Percentiles rank a stretch among this genome's conserved stretches.
Evolutionary conservation across 768 basidiomycete genomes (phyloP).

Genomic region (Hypholoma fasciculare): DNA sequence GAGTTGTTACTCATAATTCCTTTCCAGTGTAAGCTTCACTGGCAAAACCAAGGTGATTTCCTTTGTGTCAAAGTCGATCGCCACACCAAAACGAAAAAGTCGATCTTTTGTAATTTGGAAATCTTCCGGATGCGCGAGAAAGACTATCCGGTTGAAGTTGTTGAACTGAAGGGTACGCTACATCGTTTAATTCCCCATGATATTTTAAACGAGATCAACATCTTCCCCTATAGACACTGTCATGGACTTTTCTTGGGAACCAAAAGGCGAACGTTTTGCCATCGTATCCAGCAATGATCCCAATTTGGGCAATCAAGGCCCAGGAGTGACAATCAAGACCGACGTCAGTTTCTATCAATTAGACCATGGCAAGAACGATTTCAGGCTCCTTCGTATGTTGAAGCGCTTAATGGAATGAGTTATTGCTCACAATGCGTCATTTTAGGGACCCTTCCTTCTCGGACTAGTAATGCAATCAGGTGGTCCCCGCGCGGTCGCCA

Average conservation of each 20-base stretch:
- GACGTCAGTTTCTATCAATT: constrained; percentile 96
- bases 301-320: constrained; percentile 86
- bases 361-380: constrained; percentile 91
- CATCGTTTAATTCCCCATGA: background rate
- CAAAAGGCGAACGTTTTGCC: constrained; percentile 94
- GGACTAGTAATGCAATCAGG: constrained; percentile 90
- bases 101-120: constrained; percentile 96
- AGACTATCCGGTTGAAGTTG: constrained; percentile 95
- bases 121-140: constrained; percentile 98
- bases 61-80: constrained; percentile 99
- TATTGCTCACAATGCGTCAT: constrained; percentile 3
- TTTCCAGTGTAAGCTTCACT: constrained; percentile 89
- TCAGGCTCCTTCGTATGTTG: constrained; percentile 78
- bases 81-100: constrained; percentile 98
- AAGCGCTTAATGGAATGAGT: too few species aligned
- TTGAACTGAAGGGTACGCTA: constrained; percentile 87
- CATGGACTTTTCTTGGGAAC: constrained; percentile 98
- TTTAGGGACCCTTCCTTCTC: constrained; percentile 71
- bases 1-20: background rate
- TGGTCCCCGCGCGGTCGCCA: constrained; percentile 98
- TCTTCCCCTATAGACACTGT: constrained; percentile 68
- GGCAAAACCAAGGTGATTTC: constrained; percentile 98
- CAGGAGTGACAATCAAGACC: constrained; percentile 94
- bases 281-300: constrained; percentile 94
- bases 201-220: constrained; percentile 4